These are phyloP conservation scores for Jamesozyma hellenica DNA, from an alignment of 805 yeast species.

Conservation along the genomic window DNA sequence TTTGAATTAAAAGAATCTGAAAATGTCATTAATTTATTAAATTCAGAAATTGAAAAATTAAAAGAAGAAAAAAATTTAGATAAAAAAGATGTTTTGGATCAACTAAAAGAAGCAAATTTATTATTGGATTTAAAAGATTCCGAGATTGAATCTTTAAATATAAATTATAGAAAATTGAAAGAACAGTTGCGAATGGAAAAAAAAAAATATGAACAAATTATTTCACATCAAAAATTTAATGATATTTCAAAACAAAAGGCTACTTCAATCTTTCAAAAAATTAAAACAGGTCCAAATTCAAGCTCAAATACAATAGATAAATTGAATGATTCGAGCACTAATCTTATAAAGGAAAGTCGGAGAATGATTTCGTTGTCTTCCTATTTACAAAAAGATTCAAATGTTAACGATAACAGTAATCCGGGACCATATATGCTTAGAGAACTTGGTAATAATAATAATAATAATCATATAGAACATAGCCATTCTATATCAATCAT, in stretches of 20 bases:
- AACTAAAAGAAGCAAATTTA: conserved; percentile 52
- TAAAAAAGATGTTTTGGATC: conserved; percentile 43
- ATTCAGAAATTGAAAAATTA: conserved; percentile 42
- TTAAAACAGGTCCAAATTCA: conserved; percentile 1
- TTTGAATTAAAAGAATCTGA: conserved; percentile 39
- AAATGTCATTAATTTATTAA: conserved; percentile 44
- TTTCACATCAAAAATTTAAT: conserved; percentile 12
- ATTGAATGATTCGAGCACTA: neutral
- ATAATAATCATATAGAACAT: too few relatives aligned
- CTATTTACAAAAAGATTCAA: conserved; percentile 1
- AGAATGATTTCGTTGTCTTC: conserved; percentile 18
- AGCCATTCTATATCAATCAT: too few relatives aligned
- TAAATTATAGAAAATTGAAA: conserved; percentile 50
- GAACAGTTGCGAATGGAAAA: conserved; percentile 31
- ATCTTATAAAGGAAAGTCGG: conserved; percentile 12
- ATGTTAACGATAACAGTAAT: neutral
- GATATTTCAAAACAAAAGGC: conserved; percentile 6
- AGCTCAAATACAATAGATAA: neutral
- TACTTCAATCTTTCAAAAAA: conserved; percentile 13
- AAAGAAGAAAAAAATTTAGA: conserved; percentile 59
- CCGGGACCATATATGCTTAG: too few relatives aligned
- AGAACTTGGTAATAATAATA: too few relatives aligned
- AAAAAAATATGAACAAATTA: conserved; percentile 13
- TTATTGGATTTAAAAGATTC: conserved; percentile 49
- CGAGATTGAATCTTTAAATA: conserved; percentile 44